Evolutionary conservation across 768 basidiomycete species (phyloP), one percentile per base, ranked within the genome.

Genomic region (Austroboletus eburneus): DNA sequence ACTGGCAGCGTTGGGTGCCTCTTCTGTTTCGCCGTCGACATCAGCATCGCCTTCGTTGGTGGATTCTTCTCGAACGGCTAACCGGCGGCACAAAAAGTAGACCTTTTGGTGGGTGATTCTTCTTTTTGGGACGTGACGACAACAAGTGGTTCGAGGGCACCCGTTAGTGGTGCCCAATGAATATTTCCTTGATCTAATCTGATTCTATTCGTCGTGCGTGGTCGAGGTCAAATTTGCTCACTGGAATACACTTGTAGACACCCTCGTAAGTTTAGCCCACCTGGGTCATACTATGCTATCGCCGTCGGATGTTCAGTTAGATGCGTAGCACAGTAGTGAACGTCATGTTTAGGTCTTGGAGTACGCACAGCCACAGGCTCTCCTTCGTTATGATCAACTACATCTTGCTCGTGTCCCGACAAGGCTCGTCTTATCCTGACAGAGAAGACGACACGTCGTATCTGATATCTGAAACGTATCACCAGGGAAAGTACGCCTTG

Each of bases 101-200:
- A n/a, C 16, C 4, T 6, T 33, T 37, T 22, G 57, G 62, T 65
- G 34, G 55, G 62, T 52, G 3, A 5, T 14, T 7, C 39, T 47
- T 44, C 17, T 36, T 45, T 42, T 41, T 16, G 14, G 12, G 55
- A 57, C 51, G 80, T 88, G 88, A 91, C 75, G 79, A 83, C 46
- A 86, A 76, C 68, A 75, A 75, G 83, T 85, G 86, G 78, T 73
- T 55, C 9, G 80, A 87, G 80, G 80, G 78, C 83, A 72, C 85
- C 81, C 68, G 60, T 56, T 51, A 63, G 68, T 55, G 64, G 83
- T 63, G 67, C 72, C 75, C 81, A 13, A 33, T 81, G 87, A 80
- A 67, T 66, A 52, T 64, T 74, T n/a, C 75, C 88, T 91, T 91
- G 88, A 91, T 91, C 88, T 91, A 91, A 91, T 90, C 83, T 90